A percentile compares a stretch with the other conserved stretches of the same genome.
These are phyloP conservation scores for Phytopythium sindhum DNA, from an alignment of 352 stramenopile genomes.

Conservation along the genomic window DNA sequence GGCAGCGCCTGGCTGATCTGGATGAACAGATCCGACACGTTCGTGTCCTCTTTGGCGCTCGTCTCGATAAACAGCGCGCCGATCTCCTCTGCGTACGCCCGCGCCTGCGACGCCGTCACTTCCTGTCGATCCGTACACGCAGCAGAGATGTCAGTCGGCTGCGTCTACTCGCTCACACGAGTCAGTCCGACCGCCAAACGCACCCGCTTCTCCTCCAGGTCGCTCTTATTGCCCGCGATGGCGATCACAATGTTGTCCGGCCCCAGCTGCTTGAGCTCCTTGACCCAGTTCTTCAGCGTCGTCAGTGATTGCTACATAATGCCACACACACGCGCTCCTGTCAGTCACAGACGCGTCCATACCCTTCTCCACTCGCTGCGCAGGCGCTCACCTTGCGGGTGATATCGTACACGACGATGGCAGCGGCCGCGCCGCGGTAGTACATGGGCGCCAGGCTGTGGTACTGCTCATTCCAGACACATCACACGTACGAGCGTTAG, in stretches of 20 bases:
- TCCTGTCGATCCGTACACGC: slow-evolving; percentile 32
- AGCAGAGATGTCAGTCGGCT: too few relatives aligned
- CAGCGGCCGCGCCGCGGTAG: slow-evolving; percentile 95
- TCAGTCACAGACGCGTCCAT: background rate
- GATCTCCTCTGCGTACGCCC: slow-evolving; percentile 91
- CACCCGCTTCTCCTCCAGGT: slow-evolving; percentile 86
- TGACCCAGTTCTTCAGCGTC: slow-evolving; percentile 95
- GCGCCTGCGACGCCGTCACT: slow-evolving; percentile 80
- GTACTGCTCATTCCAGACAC: slow-evolving; percentile 60
- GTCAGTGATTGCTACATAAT: slow-evolving; percentile 89
- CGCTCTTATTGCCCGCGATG: slow-evolving; percentile 95
- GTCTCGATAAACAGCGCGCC: slow-evolving; percentile 93
- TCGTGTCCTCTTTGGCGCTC: slow-evolving; percentile 92
- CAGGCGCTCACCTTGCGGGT: slow-evolving; percentile 85
- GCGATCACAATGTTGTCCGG: slow-evolving; percentile 94
- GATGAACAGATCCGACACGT: slow-evolving; percentile 93
- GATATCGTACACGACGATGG: slow-evolving; percentile 99
- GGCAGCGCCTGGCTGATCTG: slow-evolving; percentile 84
- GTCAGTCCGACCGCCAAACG: slow-evolving; percentile 4
- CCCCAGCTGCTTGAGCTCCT: slow-evolving; percentile 90
- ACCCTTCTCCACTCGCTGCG: slow-evolving; percentile 1
- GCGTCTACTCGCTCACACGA: background rate
- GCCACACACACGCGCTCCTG: slow-evolving; percentile 6
- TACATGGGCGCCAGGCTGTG: slow-evolving; percentile 98
- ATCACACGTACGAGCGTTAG: too few relatives aligned